These are phyloP conservation scores for Alternaria hordeiaustralica DNA, from an alignment of 2,329 filamentous ascomycete genomes.

Conservation along the genomic window DNA sequence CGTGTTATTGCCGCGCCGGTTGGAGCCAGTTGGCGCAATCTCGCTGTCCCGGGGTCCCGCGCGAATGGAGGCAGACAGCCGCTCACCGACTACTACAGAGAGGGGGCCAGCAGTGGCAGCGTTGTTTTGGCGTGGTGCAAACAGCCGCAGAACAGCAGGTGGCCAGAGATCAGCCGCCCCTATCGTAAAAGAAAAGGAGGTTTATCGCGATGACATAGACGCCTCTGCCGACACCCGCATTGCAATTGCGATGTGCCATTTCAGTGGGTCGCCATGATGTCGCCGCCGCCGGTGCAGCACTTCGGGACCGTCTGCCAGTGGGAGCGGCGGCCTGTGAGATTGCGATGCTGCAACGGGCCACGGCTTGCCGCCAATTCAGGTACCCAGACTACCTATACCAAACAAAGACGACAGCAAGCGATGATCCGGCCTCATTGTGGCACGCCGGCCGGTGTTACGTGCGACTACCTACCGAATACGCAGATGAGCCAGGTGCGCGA, in stretches of 20 bases:
- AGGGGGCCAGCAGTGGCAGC: neutral
- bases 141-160: neutral
- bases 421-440: constrained; percentile 12
- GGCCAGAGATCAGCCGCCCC: neutral
- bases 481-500: neutral
- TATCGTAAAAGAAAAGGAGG: neutral
- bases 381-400: constrained; percentile 1
- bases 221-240: constrained; percentile 9
- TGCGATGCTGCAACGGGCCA: constrained; percentile 8
- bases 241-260: constrained; percentile 9
- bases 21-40: constrained; percentile 14
- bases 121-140: neutral
- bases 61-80: constrained; percentile 1
- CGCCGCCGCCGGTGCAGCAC: neutral
- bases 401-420: neutral
- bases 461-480: constrained; percentile 4
- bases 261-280: constrained; percentile 5
- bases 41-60: constrained; percentile 5
- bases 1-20: constrained; percentile 14
- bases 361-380: constrained; percentile 2
- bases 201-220: neutral
- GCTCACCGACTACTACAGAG: constrained; percentile 4
- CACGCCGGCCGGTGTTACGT: constrained; percentile 4
- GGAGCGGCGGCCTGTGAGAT: constrained; percentile 1
- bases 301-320: neutral